Percentiles rank a stretch among this genome's conserved stretches.
Conservation (phyloP, 495 filamentous ascomycete species). For the Staphylotrichum longicolle region DNA sequence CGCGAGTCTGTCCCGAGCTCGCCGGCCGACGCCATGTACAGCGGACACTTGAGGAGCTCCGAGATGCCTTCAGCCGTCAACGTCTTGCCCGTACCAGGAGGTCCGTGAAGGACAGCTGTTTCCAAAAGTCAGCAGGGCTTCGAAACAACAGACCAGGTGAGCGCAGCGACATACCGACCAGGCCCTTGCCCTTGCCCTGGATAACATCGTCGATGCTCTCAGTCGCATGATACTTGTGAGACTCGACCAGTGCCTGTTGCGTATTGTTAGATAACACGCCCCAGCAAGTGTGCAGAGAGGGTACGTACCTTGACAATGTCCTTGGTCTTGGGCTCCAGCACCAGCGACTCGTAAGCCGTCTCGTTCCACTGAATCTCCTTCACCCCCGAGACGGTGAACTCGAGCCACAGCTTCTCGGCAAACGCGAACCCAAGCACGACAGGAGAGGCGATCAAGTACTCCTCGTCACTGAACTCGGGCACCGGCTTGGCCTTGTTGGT, state of each 20-base stretch:
- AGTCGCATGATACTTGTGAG: constrained; percentile 62
- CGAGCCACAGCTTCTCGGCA: constrained; percentile 85
- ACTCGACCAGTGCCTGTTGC: constrained; percentile 29
- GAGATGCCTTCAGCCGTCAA: constrained; percentile 86
- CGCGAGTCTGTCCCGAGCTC: constrained; percentile 78
- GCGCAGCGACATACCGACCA: constrained; percentile 66
- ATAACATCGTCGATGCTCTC: constrained; percentile 69
- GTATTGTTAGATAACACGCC: no score
- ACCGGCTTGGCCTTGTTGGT: constrained; percentile 37
- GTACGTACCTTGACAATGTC: constrained; percentile 56
- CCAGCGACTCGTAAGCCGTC: constrained; percentile 31
- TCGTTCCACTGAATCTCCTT: constrained; percentile 43
- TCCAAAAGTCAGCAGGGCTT: constrained; percentile 16
- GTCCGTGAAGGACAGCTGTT: constrained; percentile 68
- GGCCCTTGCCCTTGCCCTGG: constrained; percentile 53
- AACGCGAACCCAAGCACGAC: constrained; percentile 94
- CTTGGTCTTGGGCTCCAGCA: constrained; percentile 33
- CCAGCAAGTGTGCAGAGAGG: no score
- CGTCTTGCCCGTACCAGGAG: constrained; percentile 85
- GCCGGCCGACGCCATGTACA: constrained; percentile 82
- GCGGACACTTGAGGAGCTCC: constrained; percentile 74
- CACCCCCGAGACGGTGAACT: constrained; percentile 81
- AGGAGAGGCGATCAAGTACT: constrained; percentile 85
- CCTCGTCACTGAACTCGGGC: constrained; percentile 73
- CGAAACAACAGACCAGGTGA: not conserved